A percentile compares a stretch with the other conserved stretches of the same genome.
Evolutionary conservation across 305 asterid species (phyloP).

Genomic region (Solanum aculeatissimum): DNA sequence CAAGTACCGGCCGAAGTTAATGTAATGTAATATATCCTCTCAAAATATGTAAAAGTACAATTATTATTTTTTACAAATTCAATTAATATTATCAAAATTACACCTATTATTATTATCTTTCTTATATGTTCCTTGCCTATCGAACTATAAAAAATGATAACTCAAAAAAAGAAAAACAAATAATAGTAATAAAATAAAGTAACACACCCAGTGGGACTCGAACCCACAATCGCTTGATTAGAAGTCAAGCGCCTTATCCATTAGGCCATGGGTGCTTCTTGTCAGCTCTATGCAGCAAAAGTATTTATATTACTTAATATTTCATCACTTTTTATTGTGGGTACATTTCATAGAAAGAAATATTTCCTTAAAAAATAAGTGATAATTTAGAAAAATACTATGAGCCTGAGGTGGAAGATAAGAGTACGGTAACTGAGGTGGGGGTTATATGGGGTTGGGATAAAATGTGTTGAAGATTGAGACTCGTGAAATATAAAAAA

Average conservation of each 20-base stretch:
- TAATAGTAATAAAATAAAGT: too few relatives aligned
- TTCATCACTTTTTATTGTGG: too few relatives aligned
- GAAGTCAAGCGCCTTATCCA: conserved; percentile 98
- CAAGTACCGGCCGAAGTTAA: too few relatives aligned
- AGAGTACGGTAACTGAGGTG: background rate
- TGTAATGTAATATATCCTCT: too few relatives aligned
- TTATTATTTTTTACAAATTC: background rate
- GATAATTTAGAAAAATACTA: too few relatives aligned
- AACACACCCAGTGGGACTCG: conserved; percentile 82
- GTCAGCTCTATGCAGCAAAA: too few relatives aligned
- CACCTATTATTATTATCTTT: background rate
- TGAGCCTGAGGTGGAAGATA: too few relatives aligned
- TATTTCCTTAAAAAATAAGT: background rate
- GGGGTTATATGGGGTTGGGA: background rate
- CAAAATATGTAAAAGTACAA: background rate
- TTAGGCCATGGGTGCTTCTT: conserved; percentile 67
- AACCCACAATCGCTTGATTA: conserved; percentile 99
- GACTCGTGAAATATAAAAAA: background rate
- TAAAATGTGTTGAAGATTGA: background rate
- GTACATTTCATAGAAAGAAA: too few relatives aligned
- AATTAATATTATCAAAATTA: background rate
- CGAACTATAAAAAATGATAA: background rate
- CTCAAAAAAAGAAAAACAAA: too few relatives aligned
- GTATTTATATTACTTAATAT: too few relatives aligned
- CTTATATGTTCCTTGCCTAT: background rate